Base-by-base conservation (phyloP, 345 rosid species). In the Anacardium occidentale region DNA sequence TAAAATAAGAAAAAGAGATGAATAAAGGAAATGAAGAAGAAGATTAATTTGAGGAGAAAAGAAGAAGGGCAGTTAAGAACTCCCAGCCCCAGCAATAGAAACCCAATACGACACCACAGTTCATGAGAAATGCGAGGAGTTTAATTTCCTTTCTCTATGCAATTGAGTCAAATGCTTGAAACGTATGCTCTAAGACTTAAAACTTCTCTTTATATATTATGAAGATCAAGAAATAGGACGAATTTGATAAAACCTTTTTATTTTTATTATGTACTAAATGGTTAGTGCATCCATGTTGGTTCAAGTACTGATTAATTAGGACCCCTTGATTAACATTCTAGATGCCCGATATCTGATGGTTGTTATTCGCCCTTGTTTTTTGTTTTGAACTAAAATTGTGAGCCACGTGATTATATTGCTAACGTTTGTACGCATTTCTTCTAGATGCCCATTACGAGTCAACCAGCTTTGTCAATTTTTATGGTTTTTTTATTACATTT, bases 81-180 rank as follows among this genome's bases (percentile, higher is more conserved):
- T 83, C 87, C 91, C 91, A 87, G 51, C 76, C 85, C 88, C 89
- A 85, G 18, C 90, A 87, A 83, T 83, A 81, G 86, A 83, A 89
- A 64, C 91, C 91, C 94, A 84, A 73, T 65, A 89, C 91, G 91
- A 84, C 86, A 81, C 87, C 88, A 77, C 80, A 78, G 84, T 85
- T 85, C 91, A 89, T 89, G 89, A 82, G 93, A 83, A 74, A 70
- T 63, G 86, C 82, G 68, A 83, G 68, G 71, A 24, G 58, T n/a
- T 68, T 2, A 20, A 17, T 51, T 66, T 26, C 50, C 48, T 62
- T 34, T 52, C 18, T 47, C 50, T 68, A 21, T 44, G 5, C n/a
- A 52, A 53, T 64, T 66, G 59, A 15, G 51, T 52, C 66, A 74
- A 77, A 69, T 72, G 71, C 55, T 79, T 80, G 76, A 76, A 80